Evolutionary conservation across 2,329 filamentous ascomycete species (phyloP), one percentile per base, ranked within the genome.

Genomic region (Claviceps sp.): DNA sequence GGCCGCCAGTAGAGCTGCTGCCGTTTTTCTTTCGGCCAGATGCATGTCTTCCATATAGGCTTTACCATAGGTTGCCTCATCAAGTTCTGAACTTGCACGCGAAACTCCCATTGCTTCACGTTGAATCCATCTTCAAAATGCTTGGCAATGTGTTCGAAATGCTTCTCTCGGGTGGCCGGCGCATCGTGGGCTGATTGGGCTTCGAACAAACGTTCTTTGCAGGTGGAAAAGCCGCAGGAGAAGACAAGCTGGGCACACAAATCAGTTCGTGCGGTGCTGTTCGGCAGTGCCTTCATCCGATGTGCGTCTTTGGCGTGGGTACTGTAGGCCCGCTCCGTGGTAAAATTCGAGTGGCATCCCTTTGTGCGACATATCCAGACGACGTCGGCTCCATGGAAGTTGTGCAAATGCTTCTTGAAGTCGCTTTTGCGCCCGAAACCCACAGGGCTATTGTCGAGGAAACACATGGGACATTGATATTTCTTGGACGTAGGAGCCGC

Each of bases 371-470:
- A 73, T 20, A 70, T 60, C 71, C 70, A 73, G 40, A 66, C 62
- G 38, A 67, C 63, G 55, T 72, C 68, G 47, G 66, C 63, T 39
- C 68, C 68, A 56, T 73, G 71, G 55, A 72, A 73, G 59, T 71
- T 71, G 62, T 72, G 68, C n/a, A 73, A 60, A 55, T 73, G 70
- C 62, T 73, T 72, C 64, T 73, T 73, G 58, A 73, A 72, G 56
- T 73, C 70, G 57, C 68, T 71, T 61, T 72, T 73, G 53, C 70
- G 66, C 38, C 70, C 70, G 48, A 72, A 73, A 38, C 70, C 70
- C 23, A 72, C 70, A 16, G 65, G 65, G 55, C 71, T 72, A 60
- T 68, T 68, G 59, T 73, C 69, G 43, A 72, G 58, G 54, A 68
- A 71, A 59, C 70, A 73, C 62, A 73, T 69, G 29, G 70, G 70